These are phyloP conservation scores for Leavenworthia alabamica DNA, from an alignment of 345 rosid species.

Conservation along the genomic window DNA sequence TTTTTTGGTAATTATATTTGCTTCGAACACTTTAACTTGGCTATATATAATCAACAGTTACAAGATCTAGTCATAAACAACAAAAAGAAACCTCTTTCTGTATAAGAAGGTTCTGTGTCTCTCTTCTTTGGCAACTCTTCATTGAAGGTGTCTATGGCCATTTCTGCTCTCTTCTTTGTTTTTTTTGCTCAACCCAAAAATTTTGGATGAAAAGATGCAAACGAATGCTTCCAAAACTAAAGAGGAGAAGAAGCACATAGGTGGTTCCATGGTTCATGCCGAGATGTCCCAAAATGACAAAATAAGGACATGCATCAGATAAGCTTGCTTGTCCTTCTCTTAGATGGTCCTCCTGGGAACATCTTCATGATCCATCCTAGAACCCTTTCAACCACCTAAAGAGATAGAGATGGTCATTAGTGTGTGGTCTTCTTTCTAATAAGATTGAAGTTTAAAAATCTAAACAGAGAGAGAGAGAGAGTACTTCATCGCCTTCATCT, in stretches of 20 bases:
- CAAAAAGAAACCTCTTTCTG: background rate
- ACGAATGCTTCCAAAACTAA: conserved; percentile 7
- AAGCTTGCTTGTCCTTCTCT: conserved; percentile 80
- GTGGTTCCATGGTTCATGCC: conserved; percentile 17
- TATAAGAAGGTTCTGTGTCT: background rate
- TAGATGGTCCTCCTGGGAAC: conserved; percentile 94
- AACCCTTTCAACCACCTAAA: conserved; percentile 95
- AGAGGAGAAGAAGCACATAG: conserved; percentile 8
- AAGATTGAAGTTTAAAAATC: background rate
- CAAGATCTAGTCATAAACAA: conserved; percentile 10
- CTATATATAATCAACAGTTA: conserved; percentile 24
- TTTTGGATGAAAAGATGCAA: conserved; percentile 15
- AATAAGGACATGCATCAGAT: conserved; percentile 38
- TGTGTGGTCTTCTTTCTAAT: background rate
- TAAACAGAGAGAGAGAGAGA: conserved; percentile 2
- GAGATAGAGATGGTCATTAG: background rate
- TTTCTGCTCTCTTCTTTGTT: conserved; percentile 2
- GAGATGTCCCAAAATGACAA: conserved; percentile 14
- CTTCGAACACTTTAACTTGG: background rate
- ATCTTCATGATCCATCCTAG: conserved; percentile 98
- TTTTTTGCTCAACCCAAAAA: conserved; percentile 25
- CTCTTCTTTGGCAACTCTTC: too few relatives aligned
- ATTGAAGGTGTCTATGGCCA: background rate
- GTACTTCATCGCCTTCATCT: conserved; percentile 99
- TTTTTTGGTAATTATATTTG: background rate